Evolutionary conservation across 1,284 basidiomycete species (phyloP), one percentile per base, ranked within the genome.

Genomic region (Laetiporus sulphureus): DNA sequence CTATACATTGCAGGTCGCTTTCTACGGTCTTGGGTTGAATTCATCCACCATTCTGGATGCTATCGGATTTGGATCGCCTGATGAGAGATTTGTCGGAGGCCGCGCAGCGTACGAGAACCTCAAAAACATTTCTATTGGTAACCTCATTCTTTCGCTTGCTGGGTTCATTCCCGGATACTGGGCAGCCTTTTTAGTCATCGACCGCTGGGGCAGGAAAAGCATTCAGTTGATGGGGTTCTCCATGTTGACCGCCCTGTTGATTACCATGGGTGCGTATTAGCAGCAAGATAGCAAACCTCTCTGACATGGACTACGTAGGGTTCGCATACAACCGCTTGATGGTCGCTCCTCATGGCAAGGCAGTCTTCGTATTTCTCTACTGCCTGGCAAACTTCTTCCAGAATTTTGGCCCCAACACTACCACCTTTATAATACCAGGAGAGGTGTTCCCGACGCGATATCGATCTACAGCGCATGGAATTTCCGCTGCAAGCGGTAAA

Each of bases 21-120:
- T 91, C 69, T 89, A 89, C 64, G 87, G 87, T 46, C 72, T 90
- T 38, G 80, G 84, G 44, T 71, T 91, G 38, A 91, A 91, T 69
- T 80, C 78, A 8, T 73, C 75, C 32, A 79, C 79, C 57, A 73
- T 80, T 38, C 63, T 79, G n/a, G 49, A 63, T 44, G 65, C 71
- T n/a, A 77, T 81, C 49, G 72, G 71, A 45, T 76, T 77, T 56
- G 52, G 48, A 4, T 46, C 58, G 1, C 41, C 62, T 29, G 35
- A 57, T 15, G 61, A 59, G 11, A 63, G 55, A 57, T 58, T 80
- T 35, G 69, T 78, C 44, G 58, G 81, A 33, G 61, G 71, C 15
- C 59, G 68, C 16, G 72, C 67, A 29, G 73, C 76, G 8, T 55
- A 52, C 41, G 35, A 23, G 22, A 52, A 51, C 36, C 45, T 60